Evolutionary conservation across 352 stramenopile species (phyloP), one percentile per base, ranked within the genome.

Genomic region (Phytophthora rubi): DNA sequence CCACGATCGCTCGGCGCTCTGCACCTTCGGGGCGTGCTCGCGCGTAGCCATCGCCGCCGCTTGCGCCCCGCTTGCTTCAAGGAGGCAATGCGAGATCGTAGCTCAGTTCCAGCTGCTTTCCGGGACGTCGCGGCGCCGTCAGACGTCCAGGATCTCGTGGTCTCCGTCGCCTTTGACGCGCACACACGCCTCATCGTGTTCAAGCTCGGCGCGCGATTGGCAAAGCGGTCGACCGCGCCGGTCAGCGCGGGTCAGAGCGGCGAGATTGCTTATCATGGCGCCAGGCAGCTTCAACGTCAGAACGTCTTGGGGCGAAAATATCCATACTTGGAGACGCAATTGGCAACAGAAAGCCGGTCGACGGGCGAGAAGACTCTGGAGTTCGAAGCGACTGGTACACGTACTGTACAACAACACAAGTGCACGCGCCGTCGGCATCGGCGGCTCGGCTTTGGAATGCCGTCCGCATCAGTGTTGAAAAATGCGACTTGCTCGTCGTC

Each of bases 51-150:
- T 66, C 64, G 63, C 56, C 21, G 39, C 39, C 13, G 39, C 16
- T 21, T 48, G 39, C n/a, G 30, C 39, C 18, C 39, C 21, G 30
- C 58, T 56, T 51, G 44, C 72, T 73, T 76, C 69, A 69, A 76
- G 18, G 45, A 65, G 39, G 39, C 39, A 48, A 23, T 16, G 4
- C 39, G 39, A 48, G 39, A n/a, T 48, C 39, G 39, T 21, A 48
- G 39, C 39, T 48, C 16, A 15, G 39, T 9, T 6, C 13, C 74
- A 73, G 67, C 56, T 79, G 75, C 56, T 79, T 79, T 79, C 47
- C 53, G 16, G 53, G 66, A 77, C 42, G 30, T 10, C 37, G 67
- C 74, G 8, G 55, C 33, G 37, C 49, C 59, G 59, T 47, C 69
- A 77, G 73, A 63, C 58, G 56, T 35, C 15, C 10, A 28, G 18